A percentile compares a stretch with the other conserved stretches of the same genome.
phyloP scores from a whole-genome alignment of 805 yeast genomes.

The Candida andamanensis region DNA sequence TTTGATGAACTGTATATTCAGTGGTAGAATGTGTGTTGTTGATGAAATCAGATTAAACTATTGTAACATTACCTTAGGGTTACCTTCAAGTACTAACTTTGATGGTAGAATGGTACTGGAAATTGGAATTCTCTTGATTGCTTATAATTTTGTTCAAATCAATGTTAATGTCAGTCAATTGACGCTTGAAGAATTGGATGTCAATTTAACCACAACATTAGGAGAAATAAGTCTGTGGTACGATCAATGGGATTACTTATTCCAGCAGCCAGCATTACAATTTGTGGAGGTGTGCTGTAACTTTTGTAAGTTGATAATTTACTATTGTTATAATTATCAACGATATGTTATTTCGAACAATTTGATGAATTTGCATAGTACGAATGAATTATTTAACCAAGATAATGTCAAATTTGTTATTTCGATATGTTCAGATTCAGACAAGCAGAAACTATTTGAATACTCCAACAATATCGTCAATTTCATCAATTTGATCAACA shows the following conservation, averaged over 20 bases:
- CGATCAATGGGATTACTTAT: constrained; percentile 63
- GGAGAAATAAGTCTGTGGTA: constrained; percentile 57
- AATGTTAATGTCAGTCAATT: constrained; percentile 16
- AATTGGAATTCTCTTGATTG: constrained; percentile 52
- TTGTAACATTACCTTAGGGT: constrained; percentile 52
- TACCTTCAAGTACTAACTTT: constrained; percentile 63
- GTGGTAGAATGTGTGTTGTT: constrained; percentile 60
- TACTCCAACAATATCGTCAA: constrained; percentile 41
- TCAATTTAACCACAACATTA: constrained; percentile 30
- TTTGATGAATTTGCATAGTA: constrained; percentile 3
- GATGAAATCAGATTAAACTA: constrained; percentile 56
- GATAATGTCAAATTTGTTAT: constrained; percentile 20
- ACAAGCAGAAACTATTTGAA: constrained; percentile 31
- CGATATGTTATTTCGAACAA: constrained; percentile 10
- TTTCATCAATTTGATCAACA: constrained; percentile 35
- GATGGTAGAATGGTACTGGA: constrained; percentile 84
- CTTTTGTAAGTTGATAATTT: constrained; percentile 51
- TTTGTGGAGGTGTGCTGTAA: constrained; percentile 70
- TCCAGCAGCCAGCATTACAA: constrained; percentile 67
- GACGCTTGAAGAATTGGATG: constrained; percentile 15
- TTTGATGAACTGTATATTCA: constrained; percentile 56
- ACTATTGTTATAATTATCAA: constrained; percentile 33
- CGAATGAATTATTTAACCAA: constrained; percentile 12
- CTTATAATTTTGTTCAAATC: constrained; percentile 53
- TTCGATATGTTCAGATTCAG: constrained; percentile 18